phyloP scores from a whole-genome alignment of 768 basidiomycete genomes.

The Hirschioporus abietinus region DNA sequence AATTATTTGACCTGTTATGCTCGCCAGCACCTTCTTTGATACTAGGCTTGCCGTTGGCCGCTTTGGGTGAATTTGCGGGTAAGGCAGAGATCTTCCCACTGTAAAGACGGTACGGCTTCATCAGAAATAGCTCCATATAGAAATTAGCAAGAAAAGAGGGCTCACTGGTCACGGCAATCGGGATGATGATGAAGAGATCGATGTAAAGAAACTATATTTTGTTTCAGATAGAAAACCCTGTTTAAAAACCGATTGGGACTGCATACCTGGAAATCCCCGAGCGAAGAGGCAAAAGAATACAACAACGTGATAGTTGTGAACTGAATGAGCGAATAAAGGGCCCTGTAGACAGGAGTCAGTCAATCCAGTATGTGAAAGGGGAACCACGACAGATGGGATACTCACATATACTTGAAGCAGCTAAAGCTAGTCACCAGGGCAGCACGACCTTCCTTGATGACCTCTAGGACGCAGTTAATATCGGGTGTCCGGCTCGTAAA shows the following conservation, averaged over 20 bases:
- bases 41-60: conserved; percentile 94
- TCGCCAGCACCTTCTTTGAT: conserved; percentile 90
- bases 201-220: conserved; percentile 83
- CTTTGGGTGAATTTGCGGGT: conserved; percentile 78
- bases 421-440: conserved; percentile 97
- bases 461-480: conserved; percentile 92
- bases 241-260: neutral
- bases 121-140: conserved; percentile 11
- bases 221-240: conserved; percentile 4
- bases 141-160: conserved; percentile 12
- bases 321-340: conserved; percentile 95
- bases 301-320: conserved; percentile 96
- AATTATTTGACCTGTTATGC: conserved; percentile 88
- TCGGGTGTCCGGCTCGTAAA: conserved; percentile 94
- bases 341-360: conserved; percentile 48
- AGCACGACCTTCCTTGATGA: conserved; percentile 94
- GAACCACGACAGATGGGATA: conserved; percentile 10
- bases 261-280: conserved; percentile 92
- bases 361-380: conserved; percentile 10
- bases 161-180: conserved; percentile 93
- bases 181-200: conserved; percentile 96
- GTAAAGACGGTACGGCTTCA: conserved; percentile 6
- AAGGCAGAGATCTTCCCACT: conserved; percentile 97
- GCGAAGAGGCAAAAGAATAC: conserved; percentile 93
- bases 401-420: conserved; percentile 99